Evolutionary conservation across 805 yeast species (phyloP).

Genomic region (Tetrapisispora iriomotensis): DNA sequence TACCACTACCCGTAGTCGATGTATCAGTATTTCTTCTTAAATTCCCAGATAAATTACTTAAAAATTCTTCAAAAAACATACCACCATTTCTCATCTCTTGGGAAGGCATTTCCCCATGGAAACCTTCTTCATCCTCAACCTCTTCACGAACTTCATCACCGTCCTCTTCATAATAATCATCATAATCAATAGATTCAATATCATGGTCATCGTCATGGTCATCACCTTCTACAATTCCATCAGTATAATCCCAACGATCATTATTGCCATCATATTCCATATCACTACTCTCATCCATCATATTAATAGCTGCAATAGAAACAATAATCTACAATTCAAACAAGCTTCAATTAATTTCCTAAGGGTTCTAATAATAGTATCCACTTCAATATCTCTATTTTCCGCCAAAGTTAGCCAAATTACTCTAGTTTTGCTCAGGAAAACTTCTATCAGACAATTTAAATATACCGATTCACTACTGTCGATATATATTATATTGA

Average conservation of each 20-base stretch:
- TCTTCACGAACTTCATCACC: constrained; percentile 15
- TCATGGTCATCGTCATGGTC: constrained; percentile 8
- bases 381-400: no score
- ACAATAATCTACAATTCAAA: background rate
- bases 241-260: background rate
- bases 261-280: constrained; percentile 4
- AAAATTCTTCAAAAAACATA: constrained; percentile 20
- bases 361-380: no score
- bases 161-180: constrained; percentile 20
- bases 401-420: background rate
- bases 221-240: no score
- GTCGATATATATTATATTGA: no score
- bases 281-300: no score
- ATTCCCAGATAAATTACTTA: constrained; percentile 18
- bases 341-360: background rate
- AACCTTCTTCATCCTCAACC: constrained; percentile 11
- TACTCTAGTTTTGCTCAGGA: no score
- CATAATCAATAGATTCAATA: constrained; percentile 14
- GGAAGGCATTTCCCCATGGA: constrained; percentile 3
- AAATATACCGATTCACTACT: no score
- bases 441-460: no score
- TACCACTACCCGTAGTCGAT: constrained; percentile 8
- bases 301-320: background rate
- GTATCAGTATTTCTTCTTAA: constrained; percentile 7
- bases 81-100: constrained; percentile 6